These are phyloP conservation scores for Skeletonema grethae DNA, from an alignment of 108 stramenopile species.

Conservation along the genomic window DNA sequence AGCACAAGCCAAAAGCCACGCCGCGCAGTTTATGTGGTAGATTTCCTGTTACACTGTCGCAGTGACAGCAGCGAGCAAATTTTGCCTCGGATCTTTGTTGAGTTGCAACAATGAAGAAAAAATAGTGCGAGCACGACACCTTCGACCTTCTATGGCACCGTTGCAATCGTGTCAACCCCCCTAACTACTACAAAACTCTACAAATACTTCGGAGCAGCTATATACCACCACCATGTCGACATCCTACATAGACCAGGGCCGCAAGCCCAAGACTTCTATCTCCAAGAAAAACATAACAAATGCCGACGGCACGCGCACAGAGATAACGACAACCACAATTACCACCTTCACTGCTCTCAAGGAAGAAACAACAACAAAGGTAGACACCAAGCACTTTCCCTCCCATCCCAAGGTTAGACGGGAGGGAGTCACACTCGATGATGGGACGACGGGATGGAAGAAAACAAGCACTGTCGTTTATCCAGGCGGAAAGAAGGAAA, in stretches of 20 bases:
- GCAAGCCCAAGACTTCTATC: constrained; percentile 11
- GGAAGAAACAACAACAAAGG: constrained; percentile 9
- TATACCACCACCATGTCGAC: constrained; percentile 12
- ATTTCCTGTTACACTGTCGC: too few relatives aligned
- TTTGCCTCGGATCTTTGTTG: too few relatives aligned
- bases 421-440: constrained; percentile 17
- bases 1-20: too few relatives aligned
- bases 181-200: too few relatives aligned
- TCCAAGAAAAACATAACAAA: constrained; percentile 20
- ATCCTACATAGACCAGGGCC: constrained; percentile 9
- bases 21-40: too few relatives aligned
- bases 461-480: constrained; percentile 18
- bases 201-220: too few relatives aligned
- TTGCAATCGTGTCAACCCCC: too few relatives aligned
- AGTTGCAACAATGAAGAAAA: too few relatives aligned
- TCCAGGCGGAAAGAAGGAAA: constrained; percentile 16
- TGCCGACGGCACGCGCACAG: constrained; percentile 17
- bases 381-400: constrained; percentile 29
- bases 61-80: too few relatives aligned
- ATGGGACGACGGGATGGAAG: constrained; percentile 30
- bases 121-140: too few relatives aligned
- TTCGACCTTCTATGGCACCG: too few relatives aligned
- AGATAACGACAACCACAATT: constrained; percentile 16
- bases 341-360: constrained; percentile 1
- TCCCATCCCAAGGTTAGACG: constrained; percentile 15